These are phyloP conservation scores for Brettanomyces anomalus DNA, from an alignment of 805 yeast species.

Conservation along the genomic window DNA sequence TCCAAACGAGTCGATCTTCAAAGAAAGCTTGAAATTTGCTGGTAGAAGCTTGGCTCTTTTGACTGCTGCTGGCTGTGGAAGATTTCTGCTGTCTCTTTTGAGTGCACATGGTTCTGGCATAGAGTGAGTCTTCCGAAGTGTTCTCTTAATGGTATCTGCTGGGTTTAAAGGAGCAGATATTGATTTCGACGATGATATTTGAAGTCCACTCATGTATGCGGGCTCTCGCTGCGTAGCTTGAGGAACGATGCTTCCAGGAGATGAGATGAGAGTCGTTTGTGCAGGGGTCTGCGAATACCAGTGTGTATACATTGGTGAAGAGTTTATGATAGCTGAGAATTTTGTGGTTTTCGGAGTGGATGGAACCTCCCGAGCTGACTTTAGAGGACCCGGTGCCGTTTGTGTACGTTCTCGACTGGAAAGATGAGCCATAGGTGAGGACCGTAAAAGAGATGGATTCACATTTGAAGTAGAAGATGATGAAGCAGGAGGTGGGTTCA, in stretches of 20 bases:
- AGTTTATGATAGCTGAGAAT: constrained; percentile 24
- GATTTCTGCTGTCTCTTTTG: neutral
- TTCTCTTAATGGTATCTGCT: neutral
- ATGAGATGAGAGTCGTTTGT: constrained; percentile 8
- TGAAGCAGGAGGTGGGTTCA: neutral
- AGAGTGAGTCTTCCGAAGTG: neutral
- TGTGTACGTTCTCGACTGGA: no score
- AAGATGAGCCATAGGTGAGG: constrained; percentile 4
- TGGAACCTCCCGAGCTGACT: no score
- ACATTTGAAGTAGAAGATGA: constrained; percentile 11
- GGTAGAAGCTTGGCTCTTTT: constrained; percentile 8
- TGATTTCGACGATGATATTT: no score
- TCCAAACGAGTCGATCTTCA: constrained; percentile 18
- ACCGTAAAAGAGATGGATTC: constrained; percentile 17
- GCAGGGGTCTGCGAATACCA: constrained; percentile 24
- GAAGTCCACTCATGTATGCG: neutral
- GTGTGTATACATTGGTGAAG: constrained; percentile 27
- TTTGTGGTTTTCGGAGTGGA: constrained; percentile 15
- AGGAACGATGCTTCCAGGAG: constrained; percentile 5
- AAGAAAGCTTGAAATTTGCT: constrained; percentile 14
- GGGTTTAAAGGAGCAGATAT: neutral
- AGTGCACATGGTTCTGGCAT: neutral
- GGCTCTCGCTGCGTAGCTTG: neutral
- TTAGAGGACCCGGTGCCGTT: no score
- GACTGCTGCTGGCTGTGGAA: neutral